Evolutionary conservation across 176 grass and related monocot species (phyloP).

Genomic region (Carex kokanica): DNA sequence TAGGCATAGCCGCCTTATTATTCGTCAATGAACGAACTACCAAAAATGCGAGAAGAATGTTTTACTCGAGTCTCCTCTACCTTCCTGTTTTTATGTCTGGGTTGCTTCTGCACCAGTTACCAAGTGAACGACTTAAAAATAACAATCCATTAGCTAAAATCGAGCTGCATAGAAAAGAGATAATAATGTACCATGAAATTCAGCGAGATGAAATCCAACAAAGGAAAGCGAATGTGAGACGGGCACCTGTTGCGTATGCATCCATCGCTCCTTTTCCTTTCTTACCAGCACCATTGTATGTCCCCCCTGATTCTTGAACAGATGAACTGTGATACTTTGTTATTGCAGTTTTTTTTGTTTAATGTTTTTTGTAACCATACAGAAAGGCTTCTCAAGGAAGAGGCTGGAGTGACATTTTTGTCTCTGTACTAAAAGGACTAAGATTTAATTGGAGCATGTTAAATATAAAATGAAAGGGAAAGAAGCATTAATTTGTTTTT

Average conservation of each 20-base stretch:
- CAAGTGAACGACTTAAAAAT: conserved; percentile 39
- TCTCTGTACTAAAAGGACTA: not conserved
- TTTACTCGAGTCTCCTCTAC: conserved; percentile 82
- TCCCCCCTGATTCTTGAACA: conserved; percentile 39
- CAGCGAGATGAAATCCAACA: conserved; percentile 27
- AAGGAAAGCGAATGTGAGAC: conserved; percentile 16
- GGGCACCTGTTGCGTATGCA: conserved; percentile 76
- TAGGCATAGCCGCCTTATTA: conserved; percentile 57
- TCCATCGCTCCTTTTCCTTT: conserved; percentile 87
- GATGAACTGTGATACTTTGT: conserved; percentile 19
- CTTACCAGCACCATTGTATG: conserved; percentile 66
- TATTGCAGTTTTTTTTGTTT: not conserved
- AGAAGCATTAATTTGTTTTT: not conserved
- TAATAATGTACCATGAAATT: conserved; percentile 19
- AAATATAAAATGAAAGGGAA: not conserved
- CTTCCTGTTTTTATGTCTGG: conserved; percentile 93
- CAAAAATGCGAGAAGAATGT: conserved; percentile 85
- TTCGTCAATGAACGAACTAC: conserved; percentile 56
- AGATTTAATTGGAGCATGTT: not conserved
- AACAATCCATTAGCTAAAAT: conserved; percentile 20
- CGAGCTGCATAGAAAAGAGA: conserved; percentile 39
- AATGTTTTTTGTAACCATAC: not conserved
- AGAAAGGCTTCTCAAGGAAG: not conserved
- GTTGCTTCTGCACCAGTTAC: conserved; percentile 67
- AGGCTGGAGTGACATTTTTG: not conserved